Evolutionary conservation across 2,329 filamentous ascomycete species (phyloP).

Genomic region (Aureobasidium sp.): DNA sequence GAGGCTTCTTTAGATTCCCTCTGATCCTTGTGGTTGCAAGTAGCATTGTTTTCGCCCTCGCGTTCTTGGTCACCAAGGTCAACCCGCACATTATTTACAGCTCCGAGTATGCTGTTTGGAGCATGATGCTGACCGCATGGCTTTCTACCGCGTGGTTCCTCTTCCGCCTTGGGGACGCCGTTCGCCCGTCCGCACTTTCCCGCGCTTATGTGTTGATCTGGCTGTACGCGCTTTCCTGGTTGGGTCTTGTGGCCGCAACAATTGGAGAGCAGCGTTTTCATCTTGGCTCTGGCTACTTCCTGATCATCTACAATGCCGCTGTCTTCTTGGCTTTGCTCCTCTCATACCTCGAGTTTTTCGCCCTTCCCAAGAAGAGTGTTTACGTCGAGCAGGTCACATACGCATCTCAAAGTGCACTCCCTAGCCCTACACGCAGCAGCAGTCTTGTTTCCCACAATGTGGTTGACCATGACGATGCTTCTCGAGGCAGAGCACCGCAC

Average conservation of each 20-base stretch:
- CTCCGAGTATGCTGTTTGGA: constrained; percentile 78
- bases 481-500: constrained; percentile 21
- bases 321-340: constrained; percentile 67
- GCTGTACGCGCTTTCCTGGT: constrained; percentile 71
- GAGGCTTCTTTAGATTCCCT: constrained; percentile 77
- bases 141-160: constrained; percentile 76
- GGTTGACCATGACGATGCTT: constrained; percentile 4
- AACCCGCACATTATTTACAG: constrained; percentile 91
- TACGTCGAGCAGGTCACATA: constrained; percentile 52
- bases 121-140: constrained; percentile 76
- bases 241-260: constrained; percentile 60
- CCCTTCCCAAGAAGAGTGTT: constrained; percentile 57
- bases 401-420: not conserved
- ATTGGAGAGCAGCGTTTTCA: constrained; percentile 66
- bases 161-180: constrained; percentile 66
- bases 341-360: constrained; percentile 71
- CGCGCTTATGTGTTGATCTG: constrained; percentile 74
- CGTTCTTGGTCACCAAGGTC: constrained; percentile 67
- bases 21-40: constrained; percentile 62
- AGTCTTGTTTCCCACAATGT: not conserved
- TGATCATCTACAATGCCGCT: constrained; percentile 70
- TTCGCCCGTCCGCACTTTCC: constrained; percentile 78
- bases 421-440: constrained; percentile 2
- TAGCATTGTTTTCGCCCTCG: constrained; percentile 60
- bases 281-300: constrained; percentile 68